Percentiles rank a stretch among this genome's conserved stretches.
Evolutionary conservation across 2,329 filamentous ascomycete species (phyloP).

Genomic region (Colletotrichum incanum): DNA sequence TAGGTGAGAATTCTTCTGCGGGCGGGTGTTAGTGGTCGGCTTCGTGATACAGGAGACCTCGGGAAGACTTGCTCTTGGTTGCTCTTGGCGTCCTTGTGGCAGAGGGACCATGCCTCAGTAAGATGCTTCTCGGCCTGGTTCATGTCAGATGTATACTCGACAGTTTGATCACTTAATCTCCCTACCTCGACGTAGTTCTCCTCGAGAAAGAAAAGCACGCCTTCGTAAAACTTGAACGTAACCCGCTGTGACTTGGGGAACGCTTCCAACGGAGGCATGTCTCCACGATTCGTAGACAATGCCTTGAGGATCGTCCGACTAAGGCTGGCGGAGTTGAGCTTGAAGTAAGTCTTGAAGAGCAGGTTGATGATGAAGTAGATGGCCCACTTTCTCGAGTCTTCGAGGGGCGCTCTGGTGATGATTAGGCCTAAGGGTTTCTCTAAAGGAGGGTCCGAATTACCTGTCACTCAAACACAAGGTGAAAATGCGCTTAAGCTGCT

Average conservation of each 20-base stretch:
- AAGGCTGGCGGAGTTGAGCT: constrained; percentile 89
- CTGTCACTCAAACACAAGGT: constrained; percentile 91
- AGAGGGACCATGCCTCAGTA: constrained; percentile 85
- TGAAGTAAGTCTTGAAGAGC: constrained; percentile 99
- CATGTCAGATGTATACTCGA: constrained; percentile 1
- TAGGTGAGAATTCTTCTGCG: constrained; percentile 90
- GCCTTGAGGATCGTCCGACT: constrained; percentile 92
- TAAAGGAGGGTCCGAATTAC: constrained; percentile 60
- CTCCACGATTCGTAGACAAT: constrained; percentile 80
- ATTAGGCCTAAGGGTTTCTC: constrained; percentile 43
- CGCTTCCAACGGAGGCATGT: constrained; percentile 83
- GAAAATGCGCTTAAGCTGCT: constrained; percentile 93
- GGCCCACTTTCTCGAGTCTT: constrained; percentile 97
- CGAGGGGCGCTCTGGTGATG: constrained; percentile 77
- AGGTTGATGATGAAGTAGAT: constrained; percentile 96
- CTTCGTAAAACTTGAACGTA: constrained; percentile 96
- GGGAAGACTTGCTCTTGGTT: constrained; percentile 82
- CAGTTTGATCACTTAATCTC: background rate
- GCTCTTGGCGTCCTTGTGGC: constrained; percentile 78
- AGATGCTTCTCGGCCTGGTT: constrained; percentile 84
- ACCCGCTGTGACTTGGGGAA: constrained; percentile 94
- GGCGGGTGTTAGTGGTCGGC: constrained; percentile 24
- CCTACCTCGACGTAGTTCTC: constrained; percentile 88
- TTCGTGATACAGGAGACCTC: background rate
- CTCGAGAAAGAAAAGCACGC: constrained; percentile 93